Percentiles rank a stretch among this genome's conserved stretches.
These are phyloP conservation scores for Psilocybe cubensis DNA, from an alignment of 768 basidiomycete species.

Conservation along the genomic window DNA sequence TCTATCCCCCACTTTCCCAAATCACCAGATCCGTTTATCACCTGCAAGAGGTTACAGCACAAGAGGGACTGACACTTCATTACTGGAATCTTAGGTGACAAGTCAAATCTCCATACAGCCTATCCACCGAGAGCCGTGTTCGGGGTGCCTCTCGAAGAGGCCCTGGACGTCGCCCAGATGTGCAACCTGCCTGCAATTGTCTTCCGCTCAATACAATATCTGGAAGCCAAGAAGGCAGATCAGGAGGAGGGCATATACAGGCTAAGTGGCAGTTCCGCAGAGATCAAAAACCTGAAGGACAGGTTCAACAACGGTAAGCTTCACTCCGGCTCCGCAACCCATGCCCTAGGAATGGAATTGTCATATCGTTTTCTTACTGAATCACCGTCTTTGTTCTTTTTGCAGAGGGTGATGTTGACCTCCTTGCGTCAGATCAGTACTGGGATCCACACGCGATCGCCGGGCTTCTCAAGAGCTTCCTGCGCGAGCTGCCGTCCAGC, in stretches of 20 bases:
- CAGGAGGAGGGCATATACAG: constrained; percentile 98
- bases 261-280: constrained; percentile 91
- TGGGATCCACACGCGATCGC: constrained; percentile 99
- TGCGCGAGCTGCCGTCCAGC: constrained; percentile 92
- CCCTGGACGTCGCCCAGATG: constrained; percentile 86
- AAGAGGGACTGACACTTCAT: constrained; percentile 16
- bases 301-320: constrained; percentile 85
- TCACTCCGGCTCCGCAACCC: constrained; percentile 4
- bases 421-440: constrained; percentile 85
- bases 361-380: no score
- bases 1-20: no score
- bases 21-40: no score
- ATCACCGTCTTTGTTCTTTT: constrained; percentile 8
- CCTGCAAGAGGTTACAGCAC: constrained; percentile 3
- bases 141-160: constrained; percentile 85
- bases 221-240: constrained; percentile 93
- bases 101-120: constrained; percentile 35
- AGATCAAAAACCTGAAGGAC: constrained; percentile 92
- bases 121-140: constrained; percentile 78
- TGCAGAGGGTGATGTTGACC: constrained; percentile 94
- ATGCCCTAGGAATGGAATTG: no score
- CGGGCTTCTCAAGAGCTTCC: constrained; percentile 89
- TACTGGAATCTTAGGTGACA: constrained; percentile 33
- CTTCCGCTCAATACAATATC: constrained; percentile 93
- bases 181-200: constrained; percentile 92